phyloP scores from a whole-genome alignment of 108 stramenopile genomes.

The Cyclotella kingstonii region DNA sequence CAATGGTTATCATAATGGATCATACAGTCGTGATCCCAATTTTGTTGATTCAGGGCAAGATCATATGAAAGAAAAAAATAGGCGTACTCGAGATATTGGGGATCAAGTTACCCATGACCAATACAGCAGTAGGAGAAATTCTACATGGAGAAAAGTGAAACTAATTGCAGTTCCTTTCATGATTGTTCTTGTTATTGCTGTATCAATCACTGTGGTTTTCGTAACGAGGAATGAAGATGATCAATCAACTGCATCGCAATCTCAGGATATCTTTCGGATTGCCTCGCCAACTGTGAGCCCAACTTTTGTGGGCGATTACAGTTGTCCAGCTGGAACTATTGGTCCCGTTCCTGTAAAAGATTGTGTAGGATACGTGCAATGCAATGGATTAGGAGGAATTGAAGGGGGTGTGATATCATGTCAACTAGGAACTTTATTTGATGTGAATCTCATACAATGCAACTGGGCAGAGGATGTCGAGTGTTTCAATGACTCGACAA shows the following conservation, averaged over 20 bases:
- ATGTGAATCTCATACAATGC: conserved; percentile 15
- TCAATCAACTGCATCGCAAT: background rate
- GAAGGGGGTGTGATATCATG: conserved; percentile 6
- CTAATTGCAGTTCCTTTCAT: conserved; percentile 16
- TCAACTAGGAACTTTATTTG: conserved; percentile 26
- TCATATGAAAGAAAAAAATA: background rate
- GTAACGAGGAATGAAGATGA: conserved; percentile 1
- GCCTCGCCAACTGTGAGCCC: conserved; percentile 26
- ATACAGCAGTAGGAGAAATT: background rate
- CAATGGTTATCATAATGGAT: too few relatives aligned
- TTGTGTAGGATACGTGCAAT: conserved; percentile 34
- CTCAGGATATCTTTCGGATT: conserved; percentile 5
- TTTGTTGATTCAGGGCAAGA: background rate
- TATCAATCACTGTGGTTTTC: conserved; percentile 8
- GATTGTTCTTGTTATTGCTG: conserved; percentile 9
- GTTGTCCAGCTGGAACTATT: conserved; percentile 14
- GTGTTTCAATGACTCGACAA: conserved; percentile 12
- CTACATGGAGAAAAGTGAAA: conserved; percentile 3
- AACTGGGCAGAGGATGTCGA: conserved; percentile 22
- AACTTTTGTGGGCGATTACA: conserved; percentile 23
- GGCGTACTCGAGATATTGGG: background rate
- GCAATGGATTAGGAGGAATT: conserved; percentile 5
- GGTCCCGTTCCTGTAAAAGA: conserved; percentile 22
- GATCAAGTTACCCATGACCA: background rate
- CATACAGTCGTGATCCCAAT: too few relatives aligned